Percentiles rank a stretch among this genome's conserved stretches.
These are phyloP conservation scores for Peronospora destructor DNA, from an alignment of 352 stramenopile species.

Conservation along the genomic window DNA sequence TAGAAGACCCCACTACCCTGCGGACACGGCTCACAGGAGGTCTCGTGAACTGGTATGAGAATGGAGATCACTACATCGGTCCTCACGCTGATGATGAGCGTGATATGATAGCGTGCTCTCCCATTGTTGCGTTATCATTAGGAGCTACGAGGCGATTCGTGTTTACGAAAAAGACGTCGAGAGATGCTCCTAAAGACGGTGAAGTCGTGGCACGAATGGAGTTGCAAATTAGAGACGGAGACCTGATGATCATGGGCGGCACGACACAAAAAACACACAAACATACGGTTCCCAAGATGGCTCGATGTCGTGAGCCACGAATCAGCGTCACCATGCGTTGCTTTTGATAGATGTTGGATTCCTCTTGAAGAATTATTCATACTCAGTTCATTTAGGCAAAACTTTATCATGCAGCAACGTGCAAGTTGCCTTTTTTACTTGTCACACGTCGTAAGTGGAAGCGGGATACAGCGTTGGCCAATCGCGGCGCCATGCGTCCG, in stretches of 20 bases:
- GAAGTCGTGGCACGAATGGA: constrained; percentile 29
- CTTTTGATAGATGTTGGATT: constrained; percentile 17
- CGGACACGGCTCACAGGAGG: constrained; percentile 35
- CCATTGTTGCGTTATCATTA: constrained; percentile 66
- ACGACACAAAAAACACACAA: constrained; percentile 71
- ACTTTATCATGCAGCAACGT: constrained; percentile 1
- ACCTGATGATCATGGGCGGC: constrained; percentile 79
- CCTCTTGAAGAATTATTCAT: constrained; percentile 7
- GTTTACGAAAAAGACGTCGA: constrained; percentile 37
- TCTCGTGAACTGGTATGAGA: constrained; percentile 81
- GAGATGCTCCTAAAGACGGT: constrained; percentile 8
- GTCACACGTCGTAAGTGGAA: constrained; percentile 26
- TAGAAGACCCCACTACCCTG: constrained; percentile 25
- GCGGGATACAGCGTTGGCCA: constrained; percentile 35
- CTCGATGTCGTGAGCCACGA: constrained; percentile 30
- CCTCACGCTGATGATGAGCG: constrained; percentile 68
- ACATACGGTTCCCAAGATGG: constrained; percentile 74
- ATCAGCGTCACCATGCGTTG: constrained; percentile 51
- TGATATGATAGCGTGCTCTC: constrained; percentile 38
- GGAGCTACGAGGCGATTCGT: constrained; percentile 65
- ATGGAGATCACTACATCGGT: constrained; percentile 78
- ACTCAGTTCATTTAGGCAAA: constrained; percentile 13
- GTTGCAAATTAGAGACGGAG: constrained; percentile 54
- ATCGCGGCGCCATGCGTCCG: constrained; percentile 35
- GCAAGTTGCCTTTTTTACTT: constrained; percentile 3